Evolutionary conservation across 495 filamentous ascomycete genomes (phyloP), one percentile per base, ranked within the genome.

Genomic region (Pyrenopolyporus hunteri): DNA sequence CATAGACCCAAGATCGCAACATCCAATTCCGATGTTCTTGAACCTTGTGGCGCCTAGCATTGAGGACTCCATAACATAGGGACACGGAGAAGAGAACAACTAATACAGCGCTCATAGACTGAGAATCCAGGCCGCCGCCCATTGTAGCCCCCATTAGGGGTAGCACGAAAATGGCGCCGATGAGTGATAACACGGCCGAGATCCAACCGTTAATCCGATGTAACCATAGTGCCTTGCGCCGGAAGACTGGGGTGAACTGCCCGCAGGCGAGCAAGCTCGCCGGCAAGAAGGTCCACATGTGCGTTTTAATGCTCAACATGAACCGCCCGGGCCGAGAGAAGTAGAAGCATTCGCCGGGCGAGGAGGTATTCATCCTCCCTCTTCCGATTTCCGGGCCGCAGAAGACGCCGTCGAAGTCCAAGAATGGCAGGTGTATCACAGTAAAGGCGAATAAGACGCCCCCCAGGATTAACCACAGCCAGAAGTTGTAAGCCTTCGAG

Each of bases 11-110:
- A 4, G 79, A 65, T 10, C 83, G 67, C 19, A 85, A 63, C 81
- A 83, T 85, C 81, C 81, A 86, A 7, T 75, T 74, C 2, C 82
- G 72, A 55, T 86, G 83, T 60, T 85, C 73, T 17, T 83, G 80
- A 49, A 86, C 82, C 56, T 82, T 80, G 13, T 82, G 64, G 7
- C 73, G 62, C 64, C 78, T 80, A 68, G 83, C 78, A 55, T 81
- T 82, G 54, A 78, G 75, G 31, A 77, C 14, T 80, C 78, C 59
- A 78, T 55, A 6, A 47, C 31, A 46, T 6, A 79, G 48, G 6
- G 72, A 50, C 17, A 46, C 39, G 4, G 74, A 58, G 16, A 75
- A 74, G 28, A 78, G 25, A 32, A 82, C 68, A 4, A 63, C 70
- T 11, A 82, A 40, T 1, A 71, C 7, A 6, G 71, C 74, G 4